These are phyloP conservation scores for Pseudocercospora fijiensis DNA, from an alignment of 2,329 filamentous ascomycete genomes.

Conservation along the genomic window DNA sequence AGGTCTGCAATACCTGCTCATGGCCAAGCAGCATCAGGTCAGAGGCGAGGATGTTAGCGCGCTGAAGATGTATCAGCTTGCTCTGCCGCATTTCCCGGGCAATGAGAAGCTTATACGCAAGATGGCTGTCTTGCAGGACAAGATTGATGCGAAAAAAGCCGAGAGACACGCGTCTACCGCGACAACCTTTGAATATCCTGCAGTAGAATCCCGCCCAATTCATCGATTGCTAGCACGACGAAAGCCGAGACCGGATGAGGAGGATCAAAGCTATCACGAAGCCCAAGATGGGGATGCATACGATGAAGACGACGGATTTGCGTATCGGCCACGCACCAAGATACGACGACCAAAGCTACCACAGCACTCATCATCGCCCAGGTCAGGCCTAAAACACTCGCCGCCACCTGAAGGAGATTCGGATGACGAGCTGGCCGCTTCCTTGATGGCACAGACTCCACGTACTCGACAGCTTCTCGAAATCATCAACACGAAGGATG, in stretches of 20 bases:
- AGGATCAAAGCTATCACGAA: slow-evolving; percentile 49
- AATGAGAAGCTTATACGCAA: slow-evolving; percentile 70
- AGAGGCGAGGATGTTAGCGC: slow-evolving; percentile 75
- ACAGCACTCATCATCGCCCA: slow-evolving; percentile 12
- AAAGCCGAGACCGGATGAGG: slow-evolving; percentile 16
- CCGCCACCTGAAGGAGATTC: slow-evolving; percentile 28
- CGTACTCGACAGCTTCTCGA: slow-evolving; percentile 63
- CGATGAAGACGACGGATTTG: slow-evolving; percentile 42
- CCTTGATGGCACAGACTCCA: slow-evolving; percentile 47
- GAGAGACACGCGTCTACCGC: slow-evolving; percentile 22
- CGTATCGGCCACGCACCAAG: slow-evolving; percentile 43
- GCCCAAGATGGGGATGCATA: slow-evolving; percentile 35
- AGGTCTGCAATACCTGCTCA: slow-evolving; percentile 80
- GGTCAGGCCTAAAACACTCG: slow-evolving; percentile 17
- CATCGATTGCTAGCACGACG: slow-evolving; percentile 15
- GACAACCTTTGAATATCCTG: slow-evolving; percentile 13
- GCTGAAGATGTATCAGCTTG: slow-evolving; percentile 81
- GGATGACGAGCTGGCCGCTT: slow-evolving; percentile 36
- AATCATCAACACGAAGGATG: slow-evolving; percentile 72
- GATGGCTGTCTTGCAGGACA: slow-evolving; percentile 55
- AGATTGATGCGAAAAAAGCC: slow-evolving; percentile 45
- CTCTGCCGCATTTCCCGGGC: slow-evolving; percentile 78
- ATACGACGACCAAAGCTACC: slow-evolving; percentile 28
- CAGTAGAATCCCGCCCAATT: neutral
- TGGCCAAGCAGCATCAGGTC: slow-evolving; percentile 87